Evolutionary conservation across 495 filamentous ascomycete genomes (phyloP).

Genomic region (Penicillium steckii): DNA sequence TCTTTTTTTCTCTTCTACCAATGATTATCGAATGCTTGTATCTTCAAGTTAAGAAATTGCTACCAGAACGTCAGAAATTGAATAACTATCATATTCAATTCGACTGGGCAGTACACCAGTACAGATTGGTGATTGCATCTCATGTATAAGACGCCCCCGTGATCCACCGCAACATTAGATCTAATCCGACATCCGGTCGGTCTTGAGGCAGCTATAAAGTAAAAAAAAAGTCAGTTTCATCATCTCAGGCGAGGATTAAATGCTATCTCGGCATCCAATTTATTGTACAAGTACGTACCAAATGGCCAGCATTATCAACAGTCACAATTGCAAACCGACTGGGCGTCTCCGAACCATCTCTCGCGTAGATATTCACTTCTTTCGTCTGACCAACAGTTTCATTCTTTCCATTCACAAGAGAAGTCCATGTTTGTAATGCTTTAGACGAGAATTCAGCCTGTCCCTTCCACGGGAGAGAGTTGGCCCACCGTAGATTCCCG

Average conservation of each 20-base stretch:
- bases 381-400: slow-evolving; percentile 21
- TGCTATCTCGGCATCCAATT: background rate
- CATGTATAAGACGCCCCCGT: slow-evolving; percentile 22
- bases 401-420: slow-evolving; percentile 17
- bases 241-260: background rate
- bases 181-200: slow-evolving; percentile 34
- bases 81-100: too few relatives aligned
- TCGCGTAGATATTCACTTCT: slow-evolving; percentile 14
- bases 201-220: slow-evolving; percentile 32
- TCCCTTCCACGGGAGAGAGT: slow-evolving; percentile 42
- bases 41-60: too few relatives aligned
- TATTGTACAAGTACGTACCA: too few relatives aligned
- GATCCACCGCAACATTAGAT: slow-evolving; percentile 37
- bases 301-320: slow-evolving; percentile 25
- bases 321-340: slow-evolving; percentile 30
- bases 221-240: background rate
- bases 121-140: too few relatives aligned
- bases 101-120: too few relatives aligned
- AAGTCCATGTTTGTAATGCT: slow-evolving; percentile 33
- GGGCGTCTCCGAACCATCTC: background rate
- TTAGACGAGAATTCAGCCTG: slow-evolving; percentile 41
- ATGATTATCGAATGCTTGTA: too few relatives aligned
- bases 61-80: too few relatives aligned
- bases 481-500: slow-evolving; percentile 40
- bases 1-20: background rate